These are phyloP conservation scores for Diaporthe amygdali DNA, from an alignment of 2,329 filamentous ascomycete genomes.

Conservation along the genomic window DNA sequence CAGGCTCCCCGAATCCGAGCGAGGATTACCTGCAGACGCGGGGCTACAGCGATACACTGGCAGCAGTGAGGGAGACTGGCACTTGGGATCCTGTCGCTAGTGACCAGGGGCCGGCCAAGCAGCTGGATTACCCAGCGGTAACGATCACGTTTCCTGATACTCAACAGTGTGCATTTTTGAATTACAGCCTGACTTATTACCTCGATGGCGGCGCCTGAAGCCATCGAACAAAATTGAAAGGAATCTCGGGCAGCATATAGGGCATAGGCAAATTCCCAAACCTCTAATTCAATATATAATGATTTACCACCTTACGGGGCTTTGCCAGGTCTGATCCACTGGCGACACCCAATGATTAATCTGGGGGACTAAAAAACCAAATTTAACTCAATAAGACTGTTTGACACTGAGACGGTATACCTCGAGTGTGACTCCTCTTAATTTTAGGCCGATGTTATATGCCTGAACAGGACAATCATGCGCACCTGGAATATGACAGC, in stretches of 20 bases:
- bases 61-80: slow-evolving; percentile 11
- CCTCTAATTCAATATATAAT: slow-evolving; percentile 30
- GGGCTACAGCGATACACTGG: slow-evolving; percentile 10
- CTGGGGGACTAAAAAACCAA: too few species aligned
- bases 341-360: too few species aligned
- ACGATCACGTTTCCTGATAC: slow-evolving; percentile 14
- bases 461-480: too few species aligned
- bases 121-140: slow-evolving; percentile 17
- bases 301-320: too few species aligned
- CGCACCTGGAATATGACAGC: too few species aligned
- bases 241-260: background rate
- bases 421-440: too few species aligned
- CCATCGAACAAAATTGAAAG: background rate
- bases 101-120: slow-evolving; percentile 10
- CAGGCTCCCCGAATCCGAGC: slow-evolving; percentile 14
- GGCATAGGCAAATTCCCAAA: background rate
- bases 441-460: too few species aligned
- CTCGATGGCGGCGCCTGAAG: slow-evolving; percentile 15
- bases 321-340: too few species aligned
- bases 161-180: slow-evolving; percentile 18
- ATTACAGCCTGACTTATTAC: slow-evolving; percentile 20
- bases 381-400: too few species aligned
- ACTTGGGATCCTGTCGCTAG: slow-evolving; percentile 14
- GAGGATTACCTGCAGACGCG: slow-evolving; percentile 12
- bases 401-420: too few species aligned